A percentile compares a stretch with the other conserved stretches of the same genome.
phyloP scores from a whole-genome alignment of 2,329 filamentous ascomycete species.

The Ceratocystis cubensis region DNA sequence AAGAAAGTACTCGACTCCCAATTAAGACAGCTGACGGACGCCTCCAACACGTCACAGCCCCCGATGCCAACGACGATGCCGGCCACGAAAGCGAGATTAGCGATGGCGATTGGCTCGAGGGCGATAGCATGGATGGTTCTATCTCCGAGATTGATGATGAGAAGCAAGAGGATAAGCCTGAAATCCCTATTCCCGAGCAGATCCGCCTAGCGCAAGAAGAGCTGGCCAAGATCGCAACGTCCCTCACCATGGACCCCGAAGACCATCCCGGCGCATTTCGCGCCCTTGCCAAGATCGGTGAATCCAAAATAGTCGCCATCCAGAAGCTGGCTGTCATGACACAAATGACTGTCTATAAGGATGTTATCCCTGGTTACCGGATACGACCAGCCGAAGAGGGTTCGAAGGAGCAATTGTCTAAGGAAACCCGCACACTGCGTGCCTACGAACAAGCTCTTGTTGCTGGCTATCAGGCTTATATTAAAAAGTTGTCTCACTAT shows the following conservation, averaged over 20 bases:
- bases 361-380: constrained; percentile 89
- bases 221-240: constrained; percentile 64
- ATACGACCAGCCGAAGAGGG: constrained; percentile 74
- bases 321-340: constrained; percentile 78
- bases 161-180: constrained; percentile 40
- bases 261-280: constrained; percentile 75
- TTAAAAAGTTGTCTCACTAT: constrained; percentile 59
- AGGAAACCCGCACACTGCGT: constrained; percentile 73
- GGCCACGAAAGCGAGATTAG: constrained; percentile 36
- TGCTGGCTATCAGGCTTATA: constrained; percentile 69
- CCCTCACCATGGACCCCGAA: constrained; percentile 85
- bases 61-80: constrained; percentile 49
- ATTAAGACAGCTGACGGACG: constrained; percentile 74
- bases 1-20: constrained; percentile 63
- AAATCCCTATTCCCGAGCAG: constrained; percentile 63
- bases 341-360: constrained; percentile 83
- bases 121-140: constrained; percentile 41
- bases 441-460: constrained; percentile 81
- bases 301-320: constrained; percentile 57
- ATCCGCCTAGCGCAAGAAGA: constrained; percentile 85
- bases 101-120: constrained; percentile 50
- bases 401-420: constrained; percentile 68
- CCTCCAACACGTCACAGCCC: constrained; percentile 46
- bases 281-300: constrained; percentile 59
- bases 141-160: constrained; percentile 37